Base-by-base conservation (phyloP, 148 eudicot genomes). In the Cornus controversa region DNA sequence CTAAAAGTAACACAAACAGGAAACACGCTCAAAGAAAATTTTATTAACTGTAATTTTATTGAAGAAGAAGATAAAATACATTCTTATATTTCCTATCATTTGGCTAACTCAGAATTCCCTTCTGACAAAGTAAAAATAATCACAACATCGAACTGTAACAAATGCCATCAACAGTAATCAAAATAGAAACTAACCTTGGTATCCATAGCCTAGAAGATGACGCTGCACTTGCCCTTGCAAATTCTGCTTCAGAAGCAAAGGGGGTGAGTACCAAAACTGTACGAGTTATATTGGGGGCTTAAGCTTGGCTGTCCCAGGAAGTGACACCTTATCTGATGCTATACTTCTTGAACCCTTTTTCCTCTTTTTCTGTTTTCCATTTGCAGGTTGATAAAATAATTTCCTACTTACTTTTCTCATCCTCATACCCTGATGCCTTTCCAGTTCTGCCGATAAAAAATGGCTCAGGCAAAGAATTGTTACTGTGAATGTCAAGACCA, bases 361-460 rank as follows among this genome's bases (percentile, higher is more conserved):
- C 29, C 25, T 36, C 23, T 10, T 69, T 15, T 69, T n/a, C 28
- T 24, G 2, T 10, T 31, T 37, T 22, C 14, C 18, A 10, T 10
- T 16, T 23, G 23, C 70, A n/a, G 40, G 24, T 24, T 82, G 42
- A 75, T 28, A 9, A 18, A 23, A 57, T 15, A 73, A 6, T 63
- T 42, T 68, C 57, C 71, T 74, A 11, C 42, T 72, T 54, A 42
- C 23, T 69, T 76, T 80, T 87, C 84, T 94, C 98, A 69, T 89
- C 83, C 66, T 76, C 83, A 73, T 95, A 95, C 4, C 99, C 97
- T 0, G 99, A 81, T 28, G 99, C 97, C 84, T 86, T 91, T 34
- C 99, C 99, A 63, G 90, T 83, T 89, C 87, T 90, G 69, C 99
- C 99, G 9, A 88, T 70, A n/a, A 91, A 78, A 73, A 91, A 69